phyloP scores from a whole-genome alignment of 2,329 filamentous ascomycete species.

The Nannizzia gypsea region DNA sequence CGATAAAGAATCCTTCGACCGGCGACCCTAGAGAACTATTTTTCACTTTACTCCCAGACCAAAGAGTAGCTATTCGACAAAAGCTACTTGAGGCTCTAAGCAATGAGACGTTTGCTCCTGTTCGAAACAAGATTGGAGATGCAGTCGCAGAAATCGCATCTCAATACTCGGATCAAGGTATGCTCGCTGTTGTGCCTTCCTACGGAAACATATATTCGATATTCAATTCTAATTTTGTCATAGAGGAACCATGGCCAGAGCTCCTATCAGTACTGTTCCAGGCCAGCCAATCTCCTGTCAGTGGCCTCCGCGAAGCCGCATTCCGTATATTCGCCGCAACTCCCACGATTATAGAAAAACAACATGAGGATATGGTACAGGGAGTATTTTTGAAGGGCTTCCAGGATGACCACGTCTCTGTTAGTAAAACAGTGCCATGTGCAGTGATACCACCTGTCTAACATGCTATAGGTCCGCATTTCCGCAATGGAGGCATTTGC shows the following conservation, averaged over 20 bases:
- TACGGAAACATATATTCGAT: not conserved
- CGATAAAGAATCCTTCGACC: slow-evolving; percentile 54
- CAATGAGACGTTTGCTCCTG: slow-evolving; percentile 57
- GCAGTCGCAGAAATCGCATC: slow-evolving; percentile 92
- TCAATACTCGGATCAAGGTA: slow-evolving; percentile 87
- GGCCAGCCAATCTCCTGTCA: slow-evolving; percentile 73
- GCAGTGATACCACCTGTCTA: slow-evolving; percentile 9
- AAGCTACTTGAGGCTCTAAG: slow-evolving; percentile 71
- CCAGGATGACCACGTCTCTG: slow-evolving; percentile 70
- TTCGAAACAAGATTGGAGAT: slow-evolving; percentile 92
- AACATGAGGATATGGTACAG: slow-evolving; percentile 84
- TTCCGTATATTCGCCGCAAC: slow-evolving; percentile 94
- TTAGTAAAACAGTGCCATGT: slow-evolving; percentile 29
- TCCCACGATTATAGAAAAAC: slow-evolving; percentile 87
- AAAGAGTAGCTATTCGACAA: slow-evolving; percentile 65
- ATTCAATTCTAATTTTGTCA: slow-evolving; percentile 11
- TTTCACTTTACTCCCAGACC: slow-evolving; percentile 60
- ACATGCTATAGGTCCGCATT: slow-evolving; percentile 57
- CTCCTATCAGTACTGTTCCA: slow-evolving; percentile 76
- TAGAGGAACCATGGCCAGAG: slow-evolving; percentile 80
- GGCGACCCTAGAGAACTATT: slow-evolving; percentile 71
- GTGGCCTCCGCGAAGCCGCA: slow-evolving; percentile 77
- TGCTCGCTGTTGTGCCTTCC: slow-evolving; percentile 23
- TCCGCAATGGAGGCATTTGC: slow-evolving; percentile 95
- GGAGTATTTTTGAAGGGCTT: slow-evolving; percentile 85